Evolutionary conservation across 208 protist genomes (phyloP).

Genomic region (Trypanosomatidae sp.): DNA sequence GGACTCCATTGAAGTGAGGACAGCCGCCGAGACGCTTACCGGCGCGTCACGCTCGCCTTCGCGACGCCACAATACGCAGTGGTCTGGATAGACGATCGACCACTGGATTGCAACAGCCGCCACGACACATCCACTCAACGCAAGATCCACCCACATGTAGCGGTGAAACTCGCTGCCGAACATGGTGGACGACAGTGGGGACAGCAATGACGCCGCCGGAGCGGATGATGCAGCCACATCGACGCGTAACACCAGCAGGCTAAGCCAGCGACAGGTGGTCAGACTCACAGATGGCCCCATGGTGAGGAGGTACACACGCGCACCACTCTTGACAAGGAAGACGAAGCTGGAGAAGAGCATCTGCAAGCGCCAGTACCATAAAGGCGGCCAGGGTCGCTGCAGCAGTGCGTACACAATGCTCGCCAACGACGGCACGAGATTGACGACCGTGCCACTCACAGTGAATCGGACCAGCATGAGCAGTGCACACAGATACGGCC

Average conservation of each 20-base stretch:
- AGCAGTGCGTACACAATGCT: constrained; percentile 33
- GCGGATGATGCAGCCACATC: not conserved
- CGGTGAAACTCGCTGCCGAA: not conserved
- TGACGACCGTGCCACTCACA: constrained; percentile 35
- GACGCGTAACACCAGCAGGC: constrained; percentile 5
- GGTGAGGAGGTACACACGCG: constrained; percentile 7
- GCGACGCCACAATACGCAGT: not conserved
- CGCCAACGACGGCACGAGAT: constrained; percentile 38
- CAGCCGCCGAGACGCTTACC: not conserved
- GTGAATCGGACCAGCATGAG: constrained; percentile 42
- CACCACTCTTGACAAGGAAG: constrained; percentile 34
- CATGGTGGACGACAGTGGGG: not conserved
- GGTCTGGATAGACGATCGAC: constrained; percentile 16
- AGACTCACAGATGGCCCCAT: not conserved
- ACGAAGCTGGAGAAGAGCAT: constrained; percentile 24
- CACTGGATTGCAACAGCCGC: constrained; percentile 16
- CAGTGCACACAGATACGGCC: constrained; percentile 33
- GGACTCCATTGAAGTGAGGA: not conserved
- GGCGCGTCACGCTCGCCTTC: not conserved
- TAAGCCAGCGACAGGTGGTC: constrained; percentile 4
- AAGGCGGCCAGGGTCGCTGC: constrained; percentile 38
- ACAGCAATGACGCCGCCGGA: not conserved
- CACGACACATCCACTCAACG: constrained; percentile 14
- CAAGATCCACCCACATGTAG: constrained; percentile 19
- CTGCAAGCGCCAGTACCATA: constrained; percentile 23